These are phyloP conservation scores for Plasmopara halstedii DNA, from an alignment of 352 stramenopile species.

Conservation along the genomic window DNA sequence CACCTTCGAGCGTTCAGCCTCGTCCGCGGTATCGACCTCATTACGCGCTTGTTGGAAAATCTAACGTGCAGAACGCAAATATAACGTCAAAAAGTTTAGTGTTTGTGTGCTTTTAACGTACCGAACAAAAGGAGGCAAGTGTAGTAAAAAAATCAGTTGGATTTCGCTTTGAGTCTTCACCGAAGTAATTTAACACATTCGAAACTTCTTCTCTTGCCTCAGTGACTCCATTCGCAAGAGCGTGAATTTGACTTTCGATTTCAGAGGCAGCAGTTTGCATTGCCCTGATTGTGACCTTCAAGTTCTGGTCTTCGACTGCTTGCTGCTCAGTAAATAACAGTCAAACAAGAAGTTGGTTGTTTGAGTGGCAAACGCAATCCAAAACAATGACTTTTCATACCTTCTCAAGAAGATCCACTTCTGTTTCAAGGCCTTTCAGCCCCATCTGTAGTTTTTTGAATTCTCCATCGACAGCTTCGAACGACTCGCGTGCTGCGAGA, in stretches of 20 bases:
- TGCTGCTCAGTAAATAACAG: conserved; percentile 15
- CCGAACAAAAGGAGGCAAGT: conserved; percentile 70
- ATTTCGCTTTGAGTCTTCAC: conserved; percentile 69
- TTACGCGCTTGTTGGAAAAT: conserved; percentile 56
- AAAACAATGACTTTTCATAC: conserved; percentile 4
- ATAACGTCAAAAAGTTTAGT: neutral
- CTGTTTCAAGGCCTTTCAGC: conserved; percentile 33
- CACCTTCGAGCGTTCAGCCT: conserved; percentile 61
- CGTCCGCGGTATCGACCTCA: conserved; percentile 63
- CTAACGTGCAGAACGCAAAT: conserved; percentile 9
- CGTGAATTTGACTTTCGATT: conserved; percentile 42
- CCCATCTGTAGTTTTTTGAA: conserved; percentile 52
- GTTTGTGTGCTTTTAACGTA: conserved; percentile 6
- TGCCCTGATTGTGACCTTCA: conserved; percentile 24
- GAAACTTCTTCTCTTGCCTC: conserved; percentile 44
- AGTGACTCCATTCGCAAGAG: conserved; percentile 29
- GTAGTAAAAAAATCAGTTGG: conserved; percentile 73
- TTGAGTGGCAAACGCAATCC: neutral
- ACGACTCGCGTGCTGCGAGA: conserved; percentile 75
- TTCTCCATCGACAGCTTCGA: conserved; percentile 59
- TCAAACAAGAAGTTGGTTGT: conserved; percentile 1
- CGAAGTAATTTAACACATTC: conserved; percentile 82
- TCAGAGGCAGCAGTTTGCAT: conserved; percentile 27
- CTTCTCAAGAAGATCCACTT: conserved; percentile 43
- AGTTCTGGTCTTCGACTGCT: conserved; percentile 14